phyloP scores from a whole-genome alignment of 768 basidiomycete species.

The Sarcodon sp. region DNA sequence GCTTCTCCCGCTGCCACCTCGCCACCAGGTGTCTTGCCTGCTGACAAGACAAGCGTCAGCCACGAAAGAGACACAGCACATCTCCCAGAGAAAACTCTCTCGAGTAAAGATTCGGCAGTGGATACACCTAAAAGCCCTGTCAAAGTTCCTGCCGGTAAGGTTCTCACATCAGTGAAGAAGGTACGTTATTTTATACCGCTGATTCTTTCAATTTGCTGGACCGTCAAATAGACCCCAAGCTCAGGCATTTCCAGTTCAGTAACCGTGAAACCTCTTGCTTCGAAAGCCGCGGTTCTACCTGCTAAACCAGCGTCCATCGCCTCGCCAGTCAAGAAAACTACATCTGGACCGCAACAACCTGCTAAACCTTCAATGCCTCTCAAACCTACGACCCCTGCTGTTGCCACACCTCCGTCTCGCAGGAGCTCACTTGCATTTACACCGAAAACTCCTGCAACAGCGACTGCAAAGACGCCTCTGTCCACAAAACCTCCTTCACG shows the following conservation, averaged over 20 bases:
- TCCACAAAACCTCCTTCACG: slow-evolving; percentile 10
- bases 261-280: slow-evolving; percentile 26
- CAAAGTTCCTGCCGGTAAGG: no score
- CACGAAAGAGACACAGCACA: no score
- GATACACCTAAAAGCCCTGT: no score
- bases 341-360: slow-evolving; percentile 13
- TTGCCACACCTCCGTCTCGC: slow-evolving; percentile 4
- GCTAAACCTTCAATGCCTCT: slow-evolving; percentile 10
- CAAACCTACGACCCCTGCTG: slow-evolving; percentile 3
- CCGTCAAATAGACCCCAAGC: slow-evolving; percentile 36
- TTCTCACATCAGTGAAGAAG: no score
- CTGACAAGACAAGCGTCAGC: no score
- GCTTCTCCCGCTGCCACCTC: no score
- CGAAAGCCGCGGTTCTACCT: slow-evolving; percentile 26
- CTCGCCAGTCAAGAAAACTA: slow-evolving; percentile 25
- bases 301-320: slow-evolving; percentile 22
- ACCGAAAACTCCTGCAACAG: slow-evolving; percentile 14
- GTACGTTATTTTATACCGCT: no score
- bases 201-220: slow-evolving; percentile 7
- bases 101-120: no score
- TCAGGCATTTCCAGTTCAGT: slow-evolving; percentile 39
- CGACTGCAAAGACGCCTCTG: slow-evolving; percentile 9
- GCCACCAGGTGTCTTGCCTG: no score
- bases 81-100: no score
- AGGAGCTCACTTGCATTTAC: slow-evolving; percentile 1